Percentiles rank a stretch among this genome's conserved stretches.
These are phyloP conservation scores for Cerrena zonata DNA, from an alignment of 1,284 basidiomycete species.

Conservation along the genomic window DNA sequence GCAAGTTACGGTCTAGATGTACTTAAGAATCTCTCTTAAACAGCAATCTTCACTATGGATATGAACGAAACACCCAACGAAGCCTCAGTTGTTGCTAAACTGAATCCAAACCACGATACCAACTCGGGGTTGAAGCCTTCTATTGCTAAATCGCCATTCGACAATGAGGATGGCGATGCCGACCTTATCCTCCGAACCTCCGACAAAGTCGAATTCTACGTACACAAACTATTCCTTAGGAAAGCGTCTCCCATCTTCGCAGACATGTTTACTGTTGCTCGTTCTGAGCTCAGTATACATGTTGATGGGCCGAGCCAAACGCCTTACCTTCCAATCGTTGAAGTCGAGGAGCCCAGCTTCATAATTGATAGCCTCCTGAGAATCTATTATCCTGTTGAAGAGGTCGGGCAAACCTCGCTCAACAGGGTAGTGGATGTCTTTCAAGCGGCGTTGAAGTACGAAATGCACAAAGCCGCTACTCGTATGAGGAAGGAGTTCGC, in stretches of 20 bases:
- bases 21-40: too few species aligned
- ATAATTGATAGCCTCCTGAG: not conserved
- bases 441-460: not conserved
- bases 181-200: slow-evolving; percentile 27
- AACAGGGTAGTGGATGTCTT: not conserved
- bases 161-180: too few species aligned
- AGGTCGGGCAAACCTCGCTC: not conserved
- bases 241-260: slow-evolving; percentile 24
- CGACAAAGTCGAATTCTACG: slow-evolving; percentile 26
- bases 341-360: not conserved
- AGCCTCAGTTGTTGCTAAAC: too few species aligned
- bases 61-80: too few species aligned
- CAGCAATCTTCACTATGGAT: too few species aligned
- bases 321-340: not conserved
- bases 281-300: too few species aligned
- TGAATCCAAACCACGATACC: too few species aligned
- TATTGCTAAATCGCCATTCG: too few species aligned
- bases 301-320: not conserved
- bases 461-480: not conserved
- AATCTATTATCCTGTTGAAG: not conserved
- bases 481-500: not conserved
- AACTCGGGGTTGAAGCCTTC: too few species aligned
- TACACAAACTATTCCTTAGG: slow-evolving; percentile 28
- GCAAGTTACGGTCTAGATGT: too few species aligned
- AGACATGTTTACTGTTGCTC: slow-evolving; percentile 1